Evolutionary conservation across 495 filamentous ascomycete species (phyloP), one percentile per base, ranked within the genome.

Genomic region (Trypethelium eluteriae): DNA sequence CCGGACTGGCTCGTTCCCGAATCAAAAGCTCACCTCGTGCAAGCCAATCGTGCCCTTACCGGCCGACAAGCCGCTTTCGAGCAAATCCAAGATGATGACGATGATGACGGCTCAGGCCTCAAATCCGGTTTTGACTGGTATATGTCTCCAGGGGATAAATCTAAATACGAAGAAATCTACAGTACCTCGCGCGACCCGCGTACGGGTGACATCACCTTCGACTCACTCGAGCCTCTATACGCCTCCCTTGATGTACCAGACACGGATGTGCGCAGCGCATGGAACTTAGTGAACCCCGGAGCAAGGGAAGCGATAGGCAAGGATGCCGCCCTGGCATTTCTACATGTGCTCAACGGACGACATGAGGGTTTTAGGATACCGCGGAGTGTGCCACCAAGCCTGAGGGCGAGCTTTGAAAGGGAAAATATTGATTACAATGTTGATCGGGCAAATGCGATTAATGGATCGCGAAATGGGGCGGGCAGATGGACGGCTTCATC

Each of bases 111-210:
- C 32, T 84, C 85, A 3, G 91, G 94, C 5, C 78, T 98, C 64
- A 96, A 94, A 74, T 90, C 96, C 78, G 92, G 93, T 1, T 98
- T 98, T 77, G 94, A 98, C 76, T 98, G 94, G 94, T 98, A 98
- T 78, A 98, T 98, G 92, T 89, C 85, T 67, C 94, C 94, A 1
- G 77, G 81, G 49, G 92, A 98, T 75, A 93, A 91, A 78, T 73
- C 85, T 64, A 96, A 95, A 78, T 98, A 98, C 77, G 90, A 96
- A 75, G 89, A 92, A 61, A 98, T 98, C 75, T 98, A 97, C 77
- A 88, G 84, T 66, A 89, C 94, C 68, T 93, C 91, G 77, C 85
- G 90, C 62, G 89, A 92, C 75, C 84, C 85, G 68, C 88, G 91
- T 50, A 49, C 57, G 38, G 94, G 94, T 66, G 88, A 95, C 74